Percentiles rank a stretch among this genome's conserved stretches.
Evolutionary conservation across 345 rosid species (phyloP).

Genomic region (Eucalyptus erythrocorys): DNA sequence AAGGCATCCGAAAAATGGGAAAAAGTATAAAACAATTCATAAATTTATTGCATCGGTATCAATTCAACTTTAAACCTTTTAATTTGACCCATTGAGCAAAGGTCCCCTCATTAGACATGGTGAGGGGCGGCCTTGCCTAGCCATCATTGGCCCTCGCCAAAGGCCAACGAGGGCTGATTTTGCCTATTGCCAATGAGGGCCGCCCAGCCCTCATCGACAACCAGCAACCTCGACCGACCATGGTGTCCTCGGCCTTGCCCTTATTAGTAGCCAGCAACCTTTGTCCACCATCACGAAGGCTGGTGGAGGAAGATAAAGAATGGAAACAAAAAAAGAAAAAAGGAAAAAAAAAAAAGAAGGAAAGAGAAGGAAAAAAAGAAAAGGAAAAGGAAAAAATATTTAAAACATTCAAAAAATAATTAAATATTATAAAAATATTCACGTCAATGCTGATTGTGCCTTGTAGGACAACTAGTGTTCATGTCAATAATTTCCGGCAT

Average conservation of each 20-base stretch:
- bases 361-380: too few relatives aligned
- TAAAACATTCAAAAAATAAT: fast-evolving
- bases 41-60: fast-evolving
- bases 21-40: fast-evolving
- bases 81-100: too few relatives aligned
- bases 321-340: fast-evolving
- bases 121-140: fast-evolving
- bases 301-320: fast-evolving
- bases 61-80: fast-evolving
- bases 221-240: fast-evolving
- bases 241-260: fast-evolving
- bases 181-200: too few relatives aligned
- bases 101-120: too few relatives aligned
- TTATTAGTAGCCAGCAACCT: too few relatives aligned
- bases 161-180: fast-evolving
- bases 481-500: too few relatives aligned
- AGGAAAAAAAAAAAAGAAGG: too few relatives aligned
- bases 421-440: too few relatives aligned
- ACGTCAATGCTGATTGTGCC: fast-evolving
- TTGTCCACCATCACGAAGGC: fast-evolving
- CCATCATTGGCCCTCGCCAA: fast-evolving
- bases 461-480: fast-evolving
- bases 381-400: too few relatives aligned
- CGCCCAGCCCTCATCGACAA: fast-evolving
- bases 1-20: too few relatives aligned